Evolutionary conservation across 1,284 basidiomycete genomes (phyloP).

Genomic region (Cutaneotrichosporon sp.): DNA sequence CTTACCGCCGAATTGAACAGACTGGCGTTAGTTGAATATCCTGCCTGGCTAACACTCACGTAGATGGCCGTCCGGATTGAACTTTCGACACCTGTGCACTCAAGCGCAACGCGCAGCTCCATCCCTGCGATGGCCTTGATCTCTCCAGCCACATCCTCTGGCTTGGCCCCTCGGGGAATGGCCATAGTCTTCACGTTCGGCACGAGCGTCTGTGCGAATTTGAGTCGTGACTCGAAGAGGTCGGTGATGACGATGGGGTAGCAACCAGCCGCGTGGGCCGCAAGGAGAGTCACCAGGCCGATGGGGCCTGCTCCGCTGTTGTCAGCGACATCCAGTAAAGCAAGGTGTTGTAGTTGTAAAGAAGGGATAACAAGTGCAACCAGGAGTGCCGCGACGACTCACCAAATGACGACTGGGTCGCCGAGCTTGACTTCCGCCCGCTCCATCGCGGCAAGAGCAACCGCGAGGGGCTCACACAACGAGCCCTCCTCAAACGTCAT

Average conservation of each 20-base stretch:
- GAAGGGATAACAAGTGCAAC: no score
- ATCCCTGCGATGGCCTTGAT: conserved; percentile 44
- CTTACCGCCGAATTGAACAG: conserved; percentile 51
- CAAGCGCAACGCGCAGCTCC: conserved; percentile 41
- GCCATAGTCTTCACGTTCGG: conserved; percentile 50
- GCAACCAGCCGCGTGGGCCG: conserved; percentile 53
- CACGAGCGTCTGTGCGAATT: conserved; percentile 53
- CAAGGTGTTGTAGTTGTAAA: no score
- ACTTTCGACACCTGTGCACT: conserved; percentile 73
- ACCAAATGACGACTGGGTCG: conserved; percentile 51
- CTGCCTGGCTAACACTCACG: conserved; percentile 45
- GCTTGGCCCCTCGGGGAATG: conserved; percentile 34
- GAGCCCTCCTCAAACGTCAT: conserved; percentile 54
- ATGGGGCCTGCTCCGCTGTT: conserved; percentile 52
- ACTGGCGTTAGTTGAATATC: conserved; percentile 26
- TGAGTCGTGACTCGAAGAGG: conserved; percentile 51
- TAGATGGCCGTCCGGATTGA: conserved; percentile 78
- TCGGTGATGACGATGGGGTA: conserved; percentile 56
- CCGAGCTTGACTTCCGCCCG: conserved; percentile 52
- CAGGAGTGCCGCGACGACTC: conserved; percentile 10
- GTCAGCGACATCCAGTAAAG: not conserved
- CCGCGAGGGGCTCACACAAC: conserved; percentile 53
- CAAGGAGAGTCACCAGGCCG: conserved; percentile 53
- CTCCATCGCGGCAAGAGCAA: conserved; percentile 55
- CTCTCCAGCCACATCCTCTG: conserved; percentile 38